phyloP scores from a whole-genome alignment of 140 eudicot genomes.

The Ambrosia hybrid region DNA sequence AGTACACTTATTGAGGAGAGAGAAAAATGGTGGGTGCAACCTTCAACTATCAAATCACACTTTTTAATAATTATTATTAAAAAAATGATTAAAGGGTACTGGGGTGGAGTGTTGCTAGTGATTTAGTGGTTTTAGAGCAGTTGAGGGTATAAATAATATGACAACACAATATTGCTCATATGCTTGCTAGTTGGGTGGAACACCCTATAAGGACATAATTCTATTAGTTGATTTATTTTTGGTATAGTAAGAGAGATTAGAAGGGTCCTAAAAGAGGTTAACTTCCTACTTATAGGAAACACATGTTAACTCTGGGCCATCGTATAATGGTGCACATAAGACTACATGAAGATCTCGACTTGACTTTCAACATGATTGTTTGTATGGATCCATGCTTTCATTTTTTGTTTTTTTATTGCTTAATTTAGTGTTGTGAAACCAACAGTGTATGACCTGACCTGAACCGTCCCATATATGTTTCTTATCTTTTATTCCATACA shows the following conservation, averaged over 20 bases:
- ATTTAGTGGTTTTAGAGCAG: no score
- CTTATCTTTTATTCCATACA: not conserved
- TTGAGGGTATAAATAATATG: no score
- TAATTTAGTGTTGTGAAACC: not conserved
- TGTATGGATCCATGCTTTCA: slow-evolving; percentile 9
- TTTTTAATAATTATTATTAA: no score
- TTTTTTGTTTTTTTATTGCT: not conserved
- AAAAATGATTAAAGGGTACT: no score
- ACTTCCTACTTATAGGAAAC: slow-evolving; percentile 41
- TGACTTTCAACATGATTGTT: slow-evolving; percentile 21
- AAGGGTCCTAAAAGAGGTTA: slow-evolving; percentile 31
- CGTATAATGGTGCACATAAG: slow-evolving; percentile 47
- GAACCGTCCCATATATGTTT: slow-evolving; percentile 1
- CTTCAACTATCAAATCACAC: no score
- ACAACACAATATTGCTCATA: no score
- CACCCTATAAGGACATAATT: no score
- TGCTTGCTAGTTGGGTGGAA: no score
- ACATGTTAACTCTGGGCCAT: slow-evolving; percentile 50
- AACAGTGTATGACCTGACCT: not conserved
- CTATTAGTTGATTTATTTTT: no score
- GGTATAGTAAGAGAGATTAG: not conserved
- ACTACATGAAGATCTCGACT: slow-evolving; percentile 37
- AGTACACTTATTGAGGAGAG: no score
- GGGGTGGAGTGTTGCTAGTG: no score
- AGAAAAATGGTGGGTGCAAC: no score